Evolutionary conservation across 306 rosid species (phyloP), one percentile per base, ranked within the genome.

Genomic region (Casuarina equisetifolia): DNA sequence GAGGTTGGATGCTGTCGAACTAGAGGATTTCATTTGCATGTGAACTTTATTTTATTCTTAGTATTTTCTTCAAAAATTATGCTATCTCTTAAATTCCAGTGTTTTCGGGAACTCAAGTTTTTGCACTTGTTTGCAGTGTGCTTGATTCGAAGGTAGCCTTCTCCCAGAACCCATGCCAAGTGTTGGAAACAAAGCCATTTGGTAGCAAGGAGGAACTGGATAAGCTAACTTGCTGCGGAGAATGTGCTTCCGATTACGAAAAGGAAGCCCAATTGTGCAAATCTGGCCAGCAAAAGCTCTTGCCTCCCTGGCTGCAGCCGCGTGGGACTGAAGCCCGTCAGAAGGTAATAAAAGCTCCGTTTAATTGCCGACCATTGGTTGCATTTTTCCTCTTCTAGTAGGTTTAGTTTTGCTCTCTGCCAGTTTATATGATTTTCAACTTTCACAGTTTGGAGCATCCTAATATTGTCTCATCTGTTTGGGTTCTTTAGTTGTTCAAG

Each of bases 231-330:
- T 90, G 90, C 81, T 92, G 97, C 72, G 79, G 76, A 62, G 97
- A 92, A 80, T 92, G 98, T 87, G 80, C 87, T 72, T 85, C 93
- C 73, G 83, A 82, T 70, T 91, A 81, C 75, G 97, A 91, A 53
- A 93, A 93, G 76, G 99, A 92, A 81, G 89, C 90, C 78, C 90
- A 88, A 10, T 66, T 82, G 85, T 73, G 88, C 78, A 87, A 88
- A 79, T 86, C 94, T 66, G 81, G 81, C 78, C 91, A 89, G 70
- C 90, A 88, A 51, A 96, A 89, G 54, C 85, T 82, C 55, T 76
- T 96, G 81, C 98, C 98, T 77, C 79, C 93, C 67, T 96, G 99
- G 99, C 94, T 96, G 79, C 99, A 86, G 81, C 86, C 94, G 74
- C 92, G 88, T 68, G 86, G 78, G 76, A 74, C 90, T 2, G 83